A percentile compares a stretch with the other conserved stretches of the same genome.
These are phyloP conservation scores for Trametes versicolor DNA, from an alignment of 1,284 basidiomycete species.

Conservation along the genomic window DNA sequence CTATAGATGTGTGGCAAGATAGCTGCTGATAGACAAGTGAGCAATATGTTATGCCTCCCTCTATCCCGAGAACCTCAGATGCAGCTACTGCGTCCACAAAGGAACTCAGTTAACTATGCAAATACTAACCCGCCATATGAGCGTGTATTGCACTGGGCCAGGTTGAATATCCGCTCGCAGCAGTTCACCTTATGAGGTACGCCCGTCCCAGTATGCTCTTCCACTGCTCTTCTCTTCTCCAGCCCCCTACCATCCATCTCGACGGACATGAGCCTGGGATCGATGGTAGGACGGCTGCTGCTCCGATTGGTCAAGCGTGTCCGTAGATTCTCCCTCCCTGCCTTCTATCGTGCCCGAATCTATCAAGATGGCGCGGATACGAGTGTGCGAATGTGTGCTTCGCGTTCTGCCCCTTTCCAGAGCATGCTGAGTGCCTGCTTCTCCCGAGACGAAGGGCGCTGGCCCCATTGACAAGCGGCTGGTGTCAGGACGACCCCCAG, in stretches of 20 bases:
- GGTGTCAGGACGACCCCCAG: not conserved
- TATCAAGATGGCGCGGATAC: constrained; percentile 23
- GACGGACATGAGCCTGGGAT: constrained; percentile 35
- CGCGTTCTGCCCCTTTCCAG: constrained; percentile 18
- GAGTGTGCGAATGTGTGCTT: constrained; percentile 10
- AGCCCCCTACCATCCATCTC: constrained; percentile 23
- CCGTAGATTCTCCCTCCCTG: constrained; percentile 9
- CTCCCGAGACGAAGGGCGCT: not conserved
- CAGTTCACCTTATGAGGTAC: constrained; percentile 15
- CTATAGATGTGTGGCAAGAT: too few relatives aligned
- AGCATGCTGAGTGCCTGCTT: not conserved
- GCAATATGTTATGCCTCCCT: too few relatives aligned
- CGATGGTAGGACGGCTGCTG: constrained; percentile 33
- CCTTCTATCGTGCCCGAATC: constrained; percentile 24
- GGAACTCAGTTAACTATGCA: too few relatives aligned
- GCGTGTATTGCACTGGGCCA: constrained; percentile 3
- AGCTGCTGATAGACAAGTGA: too few relatives aligned
- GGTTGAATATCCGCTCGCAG: constrained; percentile 11
- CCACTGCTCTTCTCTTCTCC: constrained; percentile 25
- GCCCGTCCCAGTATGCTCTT: constrained; percentile 2
- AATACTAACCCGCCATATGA: not conserved
- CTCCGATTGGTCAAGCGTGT: constrained; percentile 27
- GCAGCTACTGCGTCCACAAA: too few relatives aligned
- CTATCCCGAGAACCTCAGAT: too few relatives aligned
- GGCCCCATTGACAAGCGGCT: not conserved